Evolutionary conservation across 257 asterid species (phyloP).

Genomic region (Orobanche coerulescens): DNA sequence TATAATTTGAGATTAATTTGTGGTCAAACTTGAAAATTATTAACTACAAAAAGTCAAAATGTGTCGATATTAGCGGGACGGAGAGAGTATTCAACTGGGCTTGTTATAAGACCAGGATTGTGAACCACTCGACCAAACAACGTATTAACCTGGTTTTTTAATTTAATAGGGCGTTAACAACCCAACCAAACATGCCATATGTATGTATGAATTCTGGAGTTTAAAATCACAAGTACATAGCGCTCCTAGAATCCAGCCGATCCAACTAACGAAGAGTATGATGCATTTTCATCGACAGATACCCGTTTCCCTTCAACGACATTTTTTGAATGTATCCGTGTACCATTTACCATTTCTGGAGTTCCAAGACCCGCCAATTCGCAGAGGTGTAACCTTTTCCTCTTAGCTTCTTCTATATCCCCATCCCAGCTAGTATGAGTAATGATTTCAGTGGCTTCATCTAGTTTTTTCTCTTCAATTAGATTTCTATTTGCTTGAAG

Average conservation of each 20-base stretch:
- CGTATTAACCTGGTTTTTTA: too few relatives aligned
- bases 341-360: constrained; percentile 23
- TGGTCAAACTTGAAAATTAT: too few relatives aligned
- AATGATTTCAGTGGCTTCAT: constrained; percentile 65
- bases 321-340: constrained; percentile 22
- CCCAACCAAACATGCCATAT: too few relatives aligned
- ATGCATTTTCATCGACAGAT: constrained; percentile 66
- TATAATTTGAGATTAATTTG: too few relatives aligned
- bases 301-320: constrained; percentile 20
- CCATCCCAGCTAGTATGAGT: constrained; percentile 94
- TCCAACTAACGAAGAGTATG: constrained; percentile 78
- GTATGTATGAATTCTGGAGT: too few relatives aligned
- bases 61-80: too few relatives aligned
- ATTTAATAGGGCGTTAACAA: too few relatives aligned
- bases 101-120: too few relatives aligned
- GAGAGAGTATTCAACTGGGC: too few relatives aligned
- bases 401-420: constrained; percentile 66
- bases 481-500: constrained; percentile 58
- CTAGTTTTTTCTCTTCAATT: constrained; percentile 48
- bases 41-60: too few relatives aligned
- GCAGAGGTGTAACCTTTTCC: constrained; percentile 46
- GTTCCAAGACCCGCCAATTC: constrained; percentile 45
- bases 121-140: too few relatives aligned
- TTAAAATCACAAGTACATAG: neutral
- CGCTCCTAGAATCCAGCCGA: constrained; percentile 72